A percentile compares a stretch with the other conserved stretches of the same genome.
Conservation (phyloP, 768 basidiomycete genomes). For the Podaxis rugospora region DNA sequence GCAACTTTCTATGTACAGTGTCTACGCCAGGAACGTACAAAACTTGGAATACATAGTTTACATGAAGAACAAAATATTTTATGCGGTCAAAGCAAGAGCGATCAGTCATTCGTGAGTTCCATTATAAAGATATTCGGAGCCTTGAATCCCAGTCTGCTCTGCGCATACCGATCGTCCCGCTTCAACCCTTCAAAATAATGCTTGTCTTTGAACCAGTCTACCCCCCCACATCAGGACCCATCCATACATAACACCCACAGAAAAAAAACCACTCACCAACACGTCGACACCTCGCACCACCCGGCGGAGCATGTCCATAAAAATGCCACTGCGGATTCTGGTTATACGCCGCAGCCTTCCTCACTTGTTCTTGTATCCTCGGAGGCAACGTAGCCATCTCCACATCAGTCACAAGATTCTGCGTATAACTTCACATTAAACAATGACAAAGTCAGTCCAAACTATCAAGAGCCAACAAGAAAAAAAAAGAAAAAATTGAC, state of each 20-base stretch:
- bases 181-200: conserved; percentile 63
- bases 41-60: background rate
- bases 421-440: conserved; percentile 53
- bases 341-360: conserved; percentile 49
- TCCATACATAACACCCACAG: background rate
- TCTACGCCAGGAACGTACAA: background rate
- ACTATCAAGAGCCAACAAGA: background rate
- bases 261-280: conserved; percentile 44
- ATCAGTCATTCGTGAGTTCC: conserved; percentile 33
- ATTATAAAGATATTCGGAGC: conserved; percentile 81
- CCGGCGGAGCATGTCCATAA: conserved; percentile 42
- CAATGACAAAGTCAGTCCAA: background rate
- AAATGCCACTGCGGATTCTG: conserved; percentile 31
- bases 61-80: background rate
- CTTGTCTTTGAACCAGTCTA: conserved; percentile 78
- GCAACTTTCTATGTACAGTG: background rate
- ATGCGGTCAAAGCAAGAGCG: background rate
- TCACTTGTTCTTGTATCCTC: conserved; percentile 69
- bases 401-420: conserved; percentile 58
- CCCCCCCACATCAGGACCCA: background rate
- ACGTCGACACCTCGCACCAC: conserved; percentile 44
- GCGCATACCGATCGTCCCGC: conserved; percentile 57
- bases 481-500: conserved; percentile 21
- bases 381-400: conserved; percentile 59
- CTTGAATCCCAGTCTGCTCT: conserved; percentile 62